Evolutionary conservation across 2,329 filamentous ascomycete species (phyloP).

Genomic region (Paecilomyces variotii): DNA sequence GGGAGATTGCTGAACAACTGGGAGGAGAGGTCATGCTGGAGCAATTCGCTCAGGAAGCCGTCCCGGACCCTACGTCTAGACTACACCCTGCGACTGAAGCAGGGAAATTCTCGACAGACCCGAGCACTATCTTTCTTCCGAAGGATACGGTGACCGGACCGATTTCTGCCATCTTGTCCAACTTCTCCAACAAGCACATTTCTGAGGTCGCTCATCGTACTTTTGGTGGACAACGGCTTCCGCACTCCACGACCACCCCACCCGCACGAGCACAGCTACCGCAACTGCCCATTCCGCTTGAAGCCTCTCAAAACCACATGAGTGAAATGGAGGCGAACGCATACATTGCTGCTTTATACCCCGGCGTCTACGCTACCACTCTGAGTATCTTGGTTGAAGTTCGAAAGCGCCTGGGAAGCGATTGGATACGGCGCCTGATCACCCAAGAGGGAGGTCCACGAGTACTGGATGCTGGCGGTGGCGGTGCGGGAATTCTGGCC

Average conservation of each 20-base stretch:
- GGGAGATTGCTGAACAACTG: conserved; percentile 32
- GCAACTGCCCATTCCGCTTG: conserved; percentile 51
- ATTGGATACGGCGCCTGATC: conserved; percentile 51
- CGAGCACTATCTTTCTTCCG: conserved; percentile 69
- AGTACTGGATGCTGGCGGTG: conserved; percentile 55
- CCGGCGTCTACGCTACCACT: conserved; percentile 52
- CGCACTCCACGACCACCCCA: conserved; percentile 67
- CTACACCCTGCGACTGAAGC: conserved; percentile 66
- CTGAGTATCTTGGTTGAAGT: conserved; percentile 52
- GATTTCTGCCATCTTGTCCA: conserved; percentile 58
- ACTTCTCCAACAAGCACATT: conserved; percentile 67
- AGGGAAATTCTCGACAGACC: conserved; percentile 66
- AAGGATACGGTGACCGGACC: conserved; percentile 61
- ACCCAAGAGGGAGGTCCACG: conserved; percentile 48
- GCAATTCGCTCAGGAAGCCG: conserved; percentile 34
- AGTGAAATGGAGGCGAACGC: conserved; percentile 53
- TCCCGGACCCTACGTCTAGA: conserved; percentile 41
- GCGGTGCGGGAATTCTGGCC: conserved; percentile 53
- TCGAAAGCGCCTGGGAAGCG: conserved; percentile 50
- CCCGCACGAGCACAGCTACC: conserved; percentile 40
- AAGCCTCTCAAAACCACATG: conserved; percentile 50
- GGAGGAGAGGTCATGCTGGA: conserved; percentile 37
- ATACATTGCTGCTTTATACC: conserved; percentile 52
- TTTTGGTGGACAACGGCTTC: conserved; percentile 70
- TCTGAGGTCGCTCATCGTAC: conserved; percentile 60